Conservation (phyloP, 352 stramenopile genomes). For the Phytophthora capsici region DNA sequence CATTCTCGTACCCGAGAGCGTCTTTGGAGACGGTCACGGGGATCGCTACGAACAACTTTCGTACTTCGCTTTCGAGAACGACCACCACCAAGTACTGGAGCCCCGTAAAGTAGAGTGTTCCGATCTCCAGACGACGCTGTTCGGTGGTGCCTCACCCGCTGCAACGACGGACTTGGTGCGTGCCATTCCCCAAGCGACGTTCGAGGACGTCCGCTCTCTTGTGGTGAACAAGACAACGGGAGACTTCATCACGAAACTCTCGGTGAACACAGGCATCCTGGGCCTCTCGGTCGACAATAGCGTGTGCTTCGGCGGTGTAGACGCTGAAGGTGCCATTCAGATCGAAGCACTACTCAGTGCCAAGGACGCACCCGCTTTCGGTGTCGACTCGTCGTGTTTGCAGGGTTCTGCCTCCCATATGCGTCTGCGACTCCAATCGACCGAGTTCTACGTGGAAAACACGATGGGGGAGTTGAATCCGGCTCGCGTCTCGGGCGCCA, state of each 20-base stretch:
- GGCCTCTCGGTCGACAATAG: slow-evolving; percentile 22
- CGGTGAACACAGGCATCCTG: slow-evolving; percentile 32
- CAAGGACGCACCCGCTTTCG: slow-evolving; percentile 27
- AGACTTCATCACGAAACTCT: slow-evolving; percentile 13
- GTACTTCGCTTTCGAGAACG: slow-evolving; percentile 42
- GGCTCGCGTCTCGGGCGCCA: slow-evolving; percentile 25
- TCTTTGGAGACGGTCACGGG: slow-evolving; percentile 53
- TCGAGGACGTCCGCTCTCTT: slow-evolving; percentile 23
- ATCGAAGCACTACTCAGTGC: slow-evolving; percentile 42
- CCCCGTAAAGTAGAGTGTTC: slow-evolving; percentile 33
- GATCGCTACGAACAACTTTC: slow-evolving; percentile 49
- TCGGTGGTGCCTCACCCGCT: slow-evolving; percentile 12
- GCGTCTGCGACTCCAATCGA: slow-evolving; percentile 41
- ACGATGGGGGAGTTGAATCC: slow-evolving; percentile 48
- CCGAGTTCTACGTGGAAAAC: slow-evolving; percentile 37
- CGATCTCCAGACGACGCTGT: slow-evolving; percentile 31
- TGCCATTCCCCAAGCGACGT: slow-evolving; percentile 24
- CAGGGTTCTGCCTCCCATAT: slow-evolving; percentile 28
- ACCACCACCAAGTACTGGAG: slow-evolving; percentile 44
- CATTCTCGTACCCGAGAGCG: slow-evolving; percentile 36
- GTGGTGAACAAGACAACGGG: slow-evolving; percentile 38
- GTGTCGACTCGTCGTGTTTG: slow-evolving; percentile 34
- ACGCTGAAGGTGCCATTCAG: slow-evolving; percentile 37
- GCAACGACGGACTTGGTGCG: slow-evolving; percentile 34
- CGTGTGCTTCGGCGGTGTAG: slow-evolving; percentile 43